phyloP scores from a whole-genome alignment of 495 filamentous ascomycete species.

The Thermochaetoides thermophila region DNA sequence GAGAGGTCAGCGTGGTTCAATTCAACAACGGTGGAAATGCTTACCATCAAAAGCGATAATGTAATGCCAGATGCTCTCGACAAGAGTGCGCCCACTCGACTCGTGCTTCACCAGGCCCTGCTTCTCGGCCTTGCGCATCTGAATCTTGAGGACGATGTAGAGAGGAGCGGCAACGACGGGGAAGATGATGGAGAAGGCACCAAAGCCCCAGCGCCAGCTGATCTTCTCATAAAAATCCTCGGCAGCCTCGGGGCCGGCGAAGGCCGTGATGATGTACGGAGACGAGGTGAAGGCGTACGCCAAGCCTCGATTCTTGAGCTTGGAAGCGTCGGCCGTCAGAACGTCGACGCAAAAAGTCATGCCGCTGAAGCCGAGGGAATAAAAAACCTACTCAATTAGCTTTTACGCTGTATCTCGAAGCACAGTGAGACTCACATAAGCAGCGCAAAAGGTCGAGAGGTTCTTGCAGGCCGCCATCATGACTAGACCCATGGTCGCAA shows the following conservation, averaged over 20 bases:
- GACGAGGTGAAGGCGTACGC: slow-evolving; percentile 39
- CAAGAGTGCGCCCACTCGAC: slow-evolving; percentile 27
- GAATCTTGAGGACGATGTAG: slow-evolving; percentile 29
- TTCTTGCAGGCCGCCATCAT: slow-evolving; percentile 17
- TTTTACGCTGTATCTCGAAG: not conserved
- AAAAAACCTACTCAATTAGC: slow-evolving; percentile 30
- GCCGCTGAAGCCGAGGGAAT: slow-evolving; percentile 23
- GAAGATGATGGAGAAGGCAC: slow-evolving; percentile 39
- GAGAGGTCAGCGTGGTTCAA: not conserved
- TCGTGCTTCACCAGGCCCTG: slow-evolving; percentile 12
- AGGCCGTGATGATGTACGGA: slow-evolving; percentile 44
- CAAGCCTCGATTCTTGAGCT: slow-evolving; percentile 41
- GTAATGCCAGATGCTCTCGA: slow-evolving; percentile 35
- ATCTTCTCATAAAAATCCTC: slow-evolving; percentile 22
- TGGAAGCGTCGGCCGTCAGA: slow-evolving; percentile 46
- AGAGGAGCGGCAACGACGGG: slow-evolving; percentile 36
- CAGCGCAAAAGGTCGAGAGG: slow-evolving; percentile 16
- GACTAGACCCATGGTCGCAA: slow-evolving; percentile 15
- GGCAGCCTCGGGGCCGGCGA: slow-evolving; percentile 27
- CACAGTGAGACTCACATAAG: not conserved
- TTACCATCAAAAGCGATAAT: slow-evolving; percentile 39
- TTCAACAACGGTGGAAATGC: not conserved
- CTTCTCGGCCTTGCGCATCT: slow-evolving; percentile 36
- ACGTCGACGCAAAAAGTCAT: slow-evolving; percentile 38
- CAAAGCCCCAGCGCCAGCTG: slow-evolving; percentile 46